Evolutionary conservation across 768 basidiomycete genomes (phyloP), one percentile per base, ranked within the genome.

Genomic region (Boletellus ananas): DNA sequence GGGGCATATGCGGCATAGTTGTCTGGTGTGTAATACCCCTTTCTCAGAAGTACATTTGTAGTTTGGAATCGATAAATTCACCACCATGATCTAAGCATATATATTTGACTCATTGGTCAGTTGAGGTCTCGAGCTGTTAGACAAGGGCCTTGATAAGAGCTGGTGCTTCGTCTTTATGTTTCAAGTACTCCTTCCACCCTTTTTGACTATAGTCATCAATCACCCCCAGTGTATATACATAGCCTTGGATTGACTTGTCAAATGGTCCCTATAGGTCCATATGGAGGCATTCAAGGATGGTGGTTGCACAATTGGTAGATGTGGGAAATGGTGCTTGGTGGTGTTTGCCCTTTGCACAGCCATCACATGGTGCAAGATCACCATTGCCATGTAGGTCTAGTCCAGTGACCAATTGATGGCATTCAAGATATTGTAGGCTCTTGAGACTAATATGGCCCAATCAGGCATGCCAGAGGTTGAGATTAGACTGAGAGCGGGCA

Each of bases 101-200:
- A 3, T 6, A 23, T 11, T 45, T 45, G 20, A 45, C 34, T n/a
- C 16, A 34, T 25, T 23, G 12, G 17, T 11, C 47, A 0, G 51
- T 52, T 1, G 27, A 42, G 0, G 23, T 56, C 10, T 56, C 34
- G 0, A 57, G 38, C 3, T 13, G 13, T 4, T 45, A 4, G 6
- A 56, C 52, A 6, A 49, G 44, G 0, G 20, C 18, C n/a, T 56
- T 46, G 23, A 56, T 46, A 18, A 31, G 23, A 1, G 16, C 10
- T 0, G 45, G 2, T 0, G 55, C 50, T 10, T 52, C 41, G 5
- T 56, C 45, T 39, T 52, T 56, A 20, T 41, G 35, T 17, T 34
- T 36, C 0, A 57, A 36, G 31, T 41, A 57, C 25, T 57, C 46
- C 18, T 57, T 57, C 45, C 51, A 57, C 1, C 56, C 45, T 18